These are phyloP conservation scores for Colletotrichum sp. DNA, from an alignment of 2,329 filamentous ascomycete species.

Conservation along the genomic window DNA sequence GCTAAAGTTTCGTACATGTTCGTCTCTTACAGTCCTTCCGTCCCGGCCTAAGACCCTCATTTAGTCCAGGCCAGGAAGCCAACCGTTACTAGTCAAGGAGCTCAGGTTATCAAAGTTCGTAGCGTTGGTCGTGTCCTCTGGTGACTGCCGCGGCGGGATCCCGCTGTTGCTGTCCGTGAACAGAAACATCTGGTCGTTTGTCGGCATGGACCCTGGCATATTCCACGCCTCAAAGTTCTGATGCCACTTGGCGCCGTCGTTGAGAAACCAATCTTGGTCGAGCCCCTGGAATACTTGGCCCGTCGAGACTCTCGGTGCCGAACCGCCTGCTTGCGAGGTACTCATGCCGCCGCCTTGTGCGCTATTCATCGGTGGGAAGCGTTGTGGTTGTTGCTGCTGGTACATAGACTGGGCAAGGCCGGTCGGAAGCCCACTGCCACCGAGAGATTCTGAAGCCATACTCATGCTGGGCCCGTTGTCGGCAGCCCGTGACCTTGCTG, in stretches of 20 bases:
- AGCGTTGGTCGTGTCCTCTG: conserved; percentile 9
- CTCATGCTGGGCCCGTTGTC: neutral
- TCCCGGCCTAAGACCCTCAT: neutral
- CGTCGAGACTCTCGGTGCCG: conserved; percentile 30
- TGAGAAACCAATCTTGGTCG: conserved; percentile 64
- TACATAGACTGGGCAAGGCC: conserved; percentile 31
- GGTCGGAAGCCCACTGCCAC: conserved; percentile 27
- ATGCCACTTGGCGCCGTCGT: conserved; percentile 63
- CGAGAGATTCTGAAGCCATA: neutral
- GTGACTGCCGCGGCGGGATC: neutral
- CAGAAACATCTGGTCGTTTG: conserved; percentile 20
- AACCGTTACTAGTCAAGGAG: conserved; percentile 35
- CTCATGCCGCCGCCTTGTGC: neutral
- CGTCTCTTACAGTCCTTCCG: neutral
- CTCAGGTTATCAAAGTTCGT: conserved; percentile 34
- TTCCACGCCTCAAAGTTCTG: conserved; percentile 63
- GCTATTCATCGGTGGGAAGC: neutral
- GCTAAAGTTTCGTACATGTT: neutral
- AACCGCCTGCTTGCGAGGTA: neutral
- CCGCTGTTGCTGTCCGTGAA: conserved; percentile 2
- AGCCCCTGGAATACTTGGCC: conserved; percentile 41
- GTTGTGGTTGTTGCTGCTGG: conserved; percentile 23
- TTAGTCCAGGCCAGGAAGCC: conserved; percentile 42
- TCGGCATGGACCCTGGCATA: conserved; percentile 24
- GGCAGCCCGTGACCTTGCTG: conserved; percentile 3